phyloP scores from a whole-genome alignment of 371 early-diverging fungal genomes.

The Nematocida sp. region DNA sequence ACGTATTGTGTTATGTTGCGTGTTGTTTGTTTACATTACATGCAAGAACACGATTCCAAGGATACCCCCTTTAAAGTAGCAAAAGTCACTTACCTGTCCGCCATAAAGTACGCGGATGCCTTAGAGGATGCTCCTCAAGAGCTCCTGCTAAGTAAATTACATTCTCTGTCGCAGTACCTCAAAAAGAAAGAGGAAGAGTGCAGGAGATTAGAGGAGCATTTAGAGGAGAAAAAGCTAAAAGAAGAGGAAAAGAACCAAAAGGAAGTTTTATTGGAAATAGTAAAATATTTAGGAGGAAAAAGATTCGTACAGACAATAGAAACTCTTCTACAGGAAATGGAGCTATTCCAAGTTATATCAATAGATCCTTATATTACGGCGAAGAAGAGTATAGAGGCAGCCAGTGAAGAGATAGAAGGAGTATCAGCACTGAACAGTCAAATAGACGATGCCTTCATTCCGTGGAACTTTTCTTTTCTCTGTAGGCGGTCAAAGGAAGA shows the following conservation, averaged over 20 bases:
- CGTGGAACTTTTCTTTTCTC: background rate
- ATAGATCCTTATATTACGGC: background rate
- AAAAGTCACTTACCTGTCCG: conserved; percentile 34
- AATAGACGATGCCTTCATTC: background rate
- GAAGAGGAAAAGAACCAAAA: conserved; percentile 27
- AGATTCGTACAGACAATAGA: conserved; percentile 13
- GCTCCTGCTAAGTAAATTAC: conserved; percentile 10
- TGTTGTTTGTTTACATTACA: background rate
- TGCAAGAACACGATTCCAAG: background rate
- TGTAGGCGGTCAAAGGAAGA: background rate
- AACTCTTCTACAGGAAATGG: background rate
- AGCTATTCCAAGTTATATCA: background rate
- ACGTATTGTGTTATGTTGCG: no score
- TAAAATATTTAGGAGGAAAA: conserved; percentile 27
- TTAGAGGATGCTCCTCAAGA: background rate
- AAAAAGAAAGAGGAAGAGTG: conserved; percentile 38
- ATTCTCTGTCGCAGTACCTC: conserved; percentile 15
- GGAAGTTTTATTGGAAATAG: conserved; percentile 9
- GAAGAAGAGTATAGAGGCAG: background rate
- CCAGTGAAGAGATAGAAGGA: background rate
- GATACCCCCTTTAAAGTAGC: background rate
- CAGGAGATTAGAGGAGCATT: conserved; percentile 7
- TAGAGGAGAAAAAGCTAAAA: background rate
- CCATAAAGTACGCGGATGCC: conserved; percentile 11
- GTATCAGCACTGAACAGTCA: background rate